phyloP scores from a whole-genome alignment of 164 flowering plant genomes.

The Nymphaea thermarum region DNA sequence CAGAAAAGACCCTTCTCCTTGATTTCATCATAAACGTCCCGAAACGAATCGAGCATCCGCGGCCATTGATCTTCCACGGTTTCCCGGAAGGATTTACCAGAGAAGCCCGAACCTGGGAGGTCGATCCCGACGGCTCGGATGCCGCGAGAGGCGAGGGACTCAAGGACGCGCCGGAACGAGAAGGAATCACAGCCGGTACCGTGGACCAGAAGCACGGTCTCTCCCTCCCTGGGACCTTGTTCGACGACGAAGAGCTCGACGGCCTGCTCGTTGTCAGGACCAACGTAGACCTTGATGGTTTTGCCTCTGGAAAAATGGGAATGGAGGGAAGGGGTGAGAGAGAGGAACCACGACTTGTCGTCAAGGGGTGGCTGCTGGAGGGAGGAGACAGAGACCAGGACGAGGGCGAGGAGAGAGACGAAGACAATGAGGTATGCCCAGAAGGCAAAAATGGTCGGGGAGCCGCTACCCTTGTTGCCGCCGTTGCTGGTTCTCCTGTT shows the following conservation, averaged over 20 bases:
- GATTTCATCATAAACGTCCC: constrained; percentile 47
- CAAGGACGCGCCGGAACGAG: constrained; percentile 36
- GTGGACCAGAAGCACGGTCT: constrained; percentile 56
- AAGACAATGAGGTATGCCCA: constrained; percentile 72
- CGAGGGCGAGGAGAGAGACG: constrained; percentile 46
- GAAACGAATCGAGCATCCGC: constrained; percentile 44
- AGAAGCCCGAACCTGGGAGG: constrained; percentile 88
- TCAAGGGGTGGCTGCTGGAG: constrained; percentile 26
- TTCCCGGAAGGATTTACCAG: constrained; percentile 35
- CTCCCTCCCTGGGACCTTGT: constrained; percentile 28
- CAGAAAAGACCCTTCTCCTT: constrained; percentile 82
- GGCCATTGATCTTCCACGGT: constrained; percentile 21
- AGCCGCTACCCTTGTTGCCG: background rate
- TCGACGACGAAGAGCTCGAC: constrained; percentile 56
- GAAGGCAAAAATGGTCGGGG: constrained; percentile 39
- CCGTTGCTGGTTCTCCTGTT: too few species aligned
- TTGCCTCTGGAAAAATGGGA: constrained; percentile 71
- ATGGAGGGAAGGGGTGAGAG: constrained; percentile 43
- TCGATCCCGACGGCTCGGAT: constrained; percentile 59
- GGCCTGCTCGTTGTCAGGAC: constrained; percentile 25
- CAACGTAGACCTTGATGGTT: constrained; percentile 48
- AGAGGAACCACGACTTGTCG: constrained; percentile 72
- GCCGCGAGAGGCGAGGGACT: constrained; percentile 33
- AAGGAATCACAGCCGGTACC: constrained; percentile 76
- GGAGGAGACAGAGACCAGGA: constrained; percentile 20